Base-by-base conservation (phyloP, 805 yeast genomes). In the Candida manassasensis region DNA sequence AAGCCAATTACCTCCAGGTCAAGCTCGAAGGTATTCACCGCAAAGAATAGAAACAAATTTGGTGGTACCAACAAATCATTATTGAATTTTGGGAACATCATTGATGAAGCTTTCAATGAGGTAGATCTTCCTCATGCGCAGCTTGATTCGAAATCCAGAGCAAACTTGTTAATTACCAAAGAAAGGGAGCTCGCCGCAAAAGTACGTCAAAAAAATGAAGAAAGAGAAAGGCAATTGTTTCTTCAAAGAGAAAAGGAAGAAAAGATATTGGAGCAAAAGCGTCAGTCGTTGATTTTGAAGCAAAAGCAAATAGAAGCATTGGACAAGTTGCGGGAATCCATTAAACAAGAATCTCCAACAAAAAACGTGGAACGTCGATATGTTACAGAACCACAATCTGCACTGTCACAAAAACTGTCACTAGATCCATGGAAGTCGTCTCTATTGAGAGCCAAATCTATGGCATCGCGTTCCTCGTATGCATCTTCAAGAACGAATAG, bases 371-470 rank as follows among this genome's bases (percentile, higher is more conserved):
- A 16, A 32, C 46, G 44, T 15, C 44, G 60, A 17, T 38, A 48
- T 36, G 53, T 50, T 3, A 55, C 66, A 7, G 64, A 53, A 28
- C 60, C 61, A 9, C 30, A 38, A 15, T 19, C 34, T 13, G 12
- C 12, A 5, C 12, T 6, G 8, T 4, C 34, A 5, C 21, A 29
- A 14, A 21, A 38, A 11, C 39, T 56, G 1, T 60, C 69, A 3
- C 53, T 67, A 27, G 73, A 67, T 43, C 73, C 73, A n/a, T 53
- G 56, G 36, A 41, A 31, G 16, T 52, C 50, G 15, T 52, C 67
- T 2, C 41, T 65, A 26, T 48, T 63, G 21, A 42, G 71, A 29
- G 71, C 71, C 4, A 57, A 57, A 37, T 53, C 69, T 1, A 48
- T 65, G 18, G 58, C 58, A 3, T 33, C 59, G 6, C 57, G 59